Evolutionary conservation across 306 rosid genomes (phyloP), one percentile per base, ranked within the genome.

Genomic region (Carpinus fangiana): DNA sequence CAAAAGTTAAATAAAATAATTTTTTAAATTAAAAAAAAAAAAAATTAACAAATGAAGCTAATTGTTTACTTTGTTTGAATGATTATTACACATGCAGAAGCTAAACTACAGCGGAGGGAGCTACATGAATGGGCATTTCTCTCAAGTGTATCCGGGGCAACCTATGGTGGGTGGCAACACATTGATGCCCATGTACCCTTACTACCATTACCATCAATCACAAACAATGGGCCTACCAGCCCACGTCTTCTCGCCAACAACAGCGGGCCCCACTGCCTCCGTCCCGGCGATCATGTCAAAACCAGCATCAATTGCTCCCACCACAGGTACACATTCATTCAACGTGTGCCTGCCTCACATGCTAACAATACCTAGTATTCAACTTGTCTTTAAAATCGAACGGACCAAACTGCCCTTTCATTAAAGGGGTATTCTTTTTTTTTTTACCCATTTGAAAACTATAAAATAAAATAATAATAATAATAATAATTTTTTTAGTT

Each of bases 151-250:
- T 59, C 92, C 90, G 36, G 88, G 94, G 54, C 93, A 90, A 45
- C 79, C 78, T 52, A 84, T 89, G 41, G 80, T 90, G 43, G 90
- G 94, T 38, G 91, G 76, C 8, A 93, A 88, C 84, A 77, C 93
- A 68, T 2, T 87, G 94, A 91, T 93, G 93, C 93, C 96, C 2
- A 82, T 88, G 89, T 90, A 90, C 88, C 98, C 93, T 12, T 48
- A 82, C 4, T 90, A 88, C 79, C 96, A 86, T 53, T 87, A 74
- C 82, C 94, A 89, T 75, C 92, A 84, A 85, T 78, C 91, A 13
- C 91, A 88, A 50, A 85, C 94, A 6, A 80, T 89, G 94, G 96
- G 94, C 38, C 78, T 84, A 23, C 89, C 97, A 12, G 86, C 93
- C 5, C 94, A 88, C 71, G 45, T 89, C 70, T 89, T 73, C 77